Evolutionary conservation across 768 basidiomycete genomes (phyloP).

Genomic region (Kwoniella shandongensis): DNA sequence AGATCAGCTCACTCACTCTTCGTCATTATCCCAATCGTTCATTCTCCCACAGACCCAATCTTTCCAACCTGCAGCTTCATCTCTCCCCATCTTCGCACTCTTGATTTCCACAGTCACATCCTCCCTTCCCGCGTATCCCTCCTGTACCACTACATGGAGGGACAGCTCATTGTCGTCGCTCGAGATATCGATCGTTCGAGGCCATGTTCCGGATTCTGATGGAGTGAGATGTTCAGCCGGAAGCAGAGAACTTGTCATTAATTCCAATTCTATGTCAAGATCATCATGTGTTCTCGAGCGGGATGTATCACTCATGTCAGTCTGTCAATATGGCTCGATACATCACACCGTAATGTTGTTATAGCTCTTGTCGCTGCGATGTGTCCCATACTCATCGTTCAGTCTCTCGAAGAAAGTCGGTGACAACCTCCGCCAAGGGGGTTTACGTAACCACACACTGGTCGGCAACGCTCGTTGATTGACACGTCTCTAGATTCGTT

Average conservation of each 20-base stretch:
- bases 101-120: slow-evolving; percentile 35
- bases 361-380: background rate
- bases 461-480: no score
- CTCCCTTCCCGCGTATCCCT: slow-evolving; percentile 41
- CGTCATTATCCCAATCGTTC: slow-evolving; percentile 37
- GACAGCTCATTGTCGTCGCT: slow-evolving; percentile 43
- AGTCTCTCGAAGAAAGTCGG: background rate
- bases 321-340: background rate
- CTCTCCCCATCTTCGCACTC: slow-evolving; percentile 36
- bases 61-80: slow-evolving; percentile 46
- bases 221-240: slow-evolving; percentile 59
- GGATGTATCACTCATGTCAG: background rate
- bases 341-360: no score
- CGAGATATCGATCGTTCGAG: slow-evolving; percentile 24
- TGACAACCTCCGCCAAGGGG: background rate
- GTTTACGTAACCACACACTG: no score
- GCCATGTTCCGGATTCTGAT: slow-evolving; percentile 15
- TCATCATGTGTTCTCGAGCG: slow-evolving; percentile 9
- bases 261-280: slow-evolving; percentile 58
- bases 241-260: slow-evolving; percentile 66
- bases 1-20: slow-evolving; percentile 48
- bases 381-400: background rate
- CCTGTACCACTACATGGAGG: slow-evolving; percentile 20
- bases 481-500: background rate
- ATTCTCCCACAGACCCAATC: slow-evolving; percentile 34